Evolutionary conservation across 2,329 filamentous ascomycete species (phyloP).

Genomic region (Pseudopithomyces chartarum): DNA sequence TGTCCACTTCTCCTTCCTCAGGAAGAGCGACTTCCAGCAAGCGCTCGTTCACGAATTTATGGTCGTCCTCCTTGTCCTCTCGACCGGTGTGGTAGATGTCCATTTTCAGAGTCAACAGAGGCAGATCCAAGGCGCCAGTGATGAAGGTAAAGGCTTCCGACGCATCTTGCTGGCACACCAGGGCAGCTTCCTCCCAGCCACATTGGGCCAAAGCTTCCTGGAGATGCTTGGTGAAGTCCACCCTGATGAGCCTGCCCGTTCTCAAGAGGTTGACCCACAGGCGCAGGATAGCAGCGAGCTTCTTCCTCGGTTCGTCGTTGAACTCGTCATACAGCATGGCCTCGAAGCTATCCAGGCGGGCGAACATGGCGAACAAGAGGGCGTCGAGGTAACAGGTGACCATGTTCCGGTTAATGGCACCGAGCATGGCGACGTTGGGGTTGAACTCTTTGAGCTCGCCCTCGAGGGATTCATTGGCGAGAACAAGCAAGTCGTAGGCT

Average conservation of each 20-base stretch:
- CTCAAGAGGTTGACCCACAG: conserved; percentile 94
- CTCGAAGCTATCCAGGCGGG: conserved; percentile 86
- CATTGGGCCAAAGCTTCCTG: conserved; percentile 83
- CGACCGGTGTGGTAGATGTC: conserved; percentile 93
- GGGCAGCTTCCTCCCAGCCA: conserved; percentile 82
- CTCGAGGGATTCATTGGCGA: conserved; percentile 80
- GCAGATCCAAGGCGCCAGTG: conserved; percentile 84
- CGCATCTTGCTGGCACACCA: conserved; percentile 86
- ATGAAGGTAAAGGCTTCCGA: conserved; percentile 97
- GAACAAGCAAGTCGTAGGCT: conserved; percentile 74
- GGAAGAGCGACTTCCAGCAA: conserved; percentile 91
- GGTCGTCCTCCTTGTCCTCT: conserved; percentile 81
- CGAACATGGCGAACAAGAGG: conserved; percentile 94
- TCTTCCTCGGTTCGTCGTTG: conserved; percentile 71
- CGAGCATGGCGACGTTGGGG: conserved; percentile 72
- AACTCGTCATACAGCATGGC: conserved; percentile 85
- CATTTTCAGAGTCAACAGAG: conserved; percentile 87
- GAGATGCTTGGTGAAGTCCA: conserved; percentile 81
- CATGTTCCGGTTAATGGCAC: conserved; percentile 81
- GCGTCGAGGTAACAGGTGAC: conserved; percentile 97
- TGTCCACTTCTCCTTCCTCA: conserved; percentile 65
- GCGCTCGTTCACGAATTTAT: conserved; percentile 92
- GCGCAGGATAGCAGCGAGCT: conserved; percentile 76
- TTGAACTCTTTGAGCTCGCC: conserved; percentile 79
- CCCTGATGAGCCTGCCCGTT: conserved; percentile 81